Evolutionary conservation across 2,329 filamentous ascomycete species (phyloP).

Genomic region (Volutella citrinella): DNA sequence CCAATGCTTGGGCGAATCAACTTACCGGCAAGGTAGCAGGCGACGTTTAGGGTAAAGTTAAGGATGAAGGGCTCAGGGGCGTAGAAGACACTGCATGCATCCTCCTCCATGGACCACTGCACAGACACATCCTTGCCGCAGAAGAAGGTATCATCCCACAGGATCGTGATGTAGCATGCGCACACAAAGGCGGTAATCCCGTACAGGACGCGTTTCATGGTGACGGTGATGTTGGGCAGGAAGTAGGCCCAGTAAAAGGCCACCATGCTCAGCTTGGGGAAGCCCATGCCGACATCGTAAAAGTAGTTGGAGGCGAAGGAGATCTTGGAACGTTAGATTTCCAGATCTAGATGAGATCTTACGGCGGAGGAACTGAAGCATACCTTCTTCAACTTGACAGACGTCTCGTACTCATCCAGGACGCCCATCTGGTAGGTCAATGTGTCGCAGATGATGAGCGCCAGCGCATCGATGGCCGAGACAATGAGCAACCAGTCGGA

Average conservation of each 20-base stretch:
- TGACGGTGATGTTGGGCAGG: conserved; percentile 18
- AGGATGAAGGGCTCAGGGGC: conserved; percentile 31
- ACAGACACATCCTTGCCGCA: conserved; percentile 31
- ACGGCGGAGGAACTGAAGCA: rapidly evolving
- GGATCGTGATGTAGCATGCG: conserved; percentile 27
- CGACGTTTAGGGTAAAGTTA: conserved; percentile 32
- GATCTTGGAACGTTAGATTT: conserved; percentile 18
- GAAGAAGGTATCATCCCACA: conserved; percentile 34
- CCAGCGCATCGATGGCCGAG: conserved; percentile 29
- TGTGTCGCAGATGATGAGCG: conserved; percentile 33
- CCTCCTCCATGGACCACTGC: conserved; percentile 34
- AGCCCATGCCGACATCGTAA: conserved; percentile 35
- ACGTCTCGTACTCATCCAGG: conserved; percentile 27
- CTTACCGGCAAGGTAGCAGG: conserved; percentile 31
- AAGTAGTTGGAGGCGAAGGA: conserved; percentile 35
- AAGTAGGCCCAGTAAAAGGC: conserved; percentile 36
- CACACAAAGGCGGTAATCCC: conserved; percentile 31
- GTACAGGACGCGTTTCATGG: conserved; percentile 27
- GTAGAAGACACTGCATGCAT: conserved; percentile 34
- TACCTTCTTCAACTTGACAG: conserved; percentile 31
- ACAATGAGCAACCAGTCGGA: conserved; percentile 28
- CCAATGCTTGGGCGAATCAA: too few relatives aligned
- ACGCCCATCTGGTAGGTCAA: conserved; percentile 30
- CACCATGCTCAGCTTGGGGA: conserved; percentile 34
- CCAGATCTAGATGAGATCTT: rapidly evolving